Percentiles rank a stretch among this genome's conserved stretches.
These are phyloP conservation scores for Rhazya stricta DNA, from an alignment of 257 asterid genomes.

Conservation along the genomic window DNA sequence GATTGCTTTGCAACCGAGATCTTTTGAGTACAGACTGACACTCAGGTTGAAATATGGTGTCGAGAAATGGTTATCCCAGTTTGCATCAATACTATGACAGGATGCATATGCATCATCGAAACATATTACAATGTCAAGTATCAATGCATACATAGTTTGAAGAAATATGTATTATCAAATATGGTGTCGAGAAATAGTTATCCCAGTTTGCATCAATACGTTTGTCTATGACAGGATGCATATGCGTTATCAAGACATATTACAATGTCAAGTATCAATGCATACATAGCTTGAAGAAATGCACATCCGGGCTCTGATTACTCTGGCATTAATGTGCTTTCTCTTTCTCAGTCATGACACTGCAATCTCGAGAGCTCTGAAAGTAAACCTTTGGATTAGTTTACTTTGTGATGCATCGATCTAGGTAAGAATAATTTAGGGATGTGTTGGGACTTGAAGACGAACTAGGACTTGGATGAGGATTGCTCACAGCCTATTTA, in stretches of 20 bases:
- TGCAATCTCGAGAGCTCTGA: slow-evolving; percentile 8
- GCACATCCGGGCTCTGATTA: slow-evolving; percentile 7
- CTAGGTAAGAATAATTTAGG: slow-evolving; percentile 12
- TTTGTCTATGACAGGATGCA: too few relatives aligned
- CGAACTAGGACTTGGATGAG: not conserved
- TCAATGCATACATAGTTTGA: too few relatives aligned
- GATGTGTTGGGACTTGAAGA: slow-evolving; percentile 4
- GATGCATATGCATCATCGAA: too few relatives aligned
- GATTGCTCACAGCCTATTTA: not conserved
- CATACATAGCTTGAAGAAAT: too few relatives aligned
- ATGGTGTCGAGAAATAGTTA: too few relatives aligned
- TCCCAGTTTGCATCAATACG: too few relatives aligned
- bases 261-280: too few relatives aligned
- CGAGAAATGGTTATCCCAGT: too few relatives aligned
- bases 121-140: too few relatives aligned
- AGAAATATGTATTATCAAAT: too few relatives aligned
- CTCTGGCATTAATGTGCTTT: not conserved
- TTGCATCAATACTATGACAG: too few relatives aligned
- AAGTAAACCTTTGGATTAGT: slow-evolving; percentile 6
- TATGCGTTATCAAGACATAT: too few relatives aligned
- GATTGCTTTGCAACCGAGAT: not conserved
- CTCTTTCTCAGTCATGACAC: slow-evolving; percentile 1
- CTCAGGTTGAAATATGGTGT: not conserved
- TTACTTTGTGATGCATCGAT: slow-evolving; percentile 6
- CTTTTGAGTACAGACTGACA: slow-evolving; percentile 1